Percentiles rank a stretch among this genome's conserved stretches.
Conservation (phyloP, 495 filamentous ascomycete genomes). For the Staphylotrichum longicolle region DNA sequence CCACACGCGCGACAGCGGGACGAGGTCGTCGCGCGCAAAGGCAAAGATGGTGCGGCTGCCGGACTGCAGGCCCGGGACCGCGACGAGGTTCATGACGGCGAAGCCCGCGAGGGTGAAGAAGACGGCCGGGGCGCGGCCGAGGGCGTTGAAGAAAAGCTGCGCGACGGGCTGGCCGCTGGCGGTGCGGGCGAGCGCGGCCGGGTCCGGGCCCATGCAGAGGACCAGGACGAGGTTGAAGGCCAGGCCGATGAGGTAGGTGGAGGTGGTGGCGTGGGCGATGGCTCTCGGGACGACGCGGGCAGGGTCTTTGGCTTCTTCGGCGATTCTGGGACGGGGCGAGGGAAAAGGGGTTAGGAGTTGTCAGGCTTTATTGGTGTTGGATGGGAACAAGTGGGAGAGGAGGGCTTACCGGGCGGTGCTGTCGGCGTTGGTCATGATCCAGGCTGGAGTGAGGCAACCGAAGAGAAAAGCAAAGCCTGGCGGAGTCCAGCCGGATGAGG, state of each 20-base stretch:
- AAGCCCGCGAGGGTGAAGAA: constrained; percentile 60
- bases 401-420: constrained; percentile 33
- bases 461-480: constrained; percentile 67
- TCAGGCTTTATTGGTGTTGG: not conserved
- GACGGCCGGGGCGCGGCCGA: constrained; percentile 57
- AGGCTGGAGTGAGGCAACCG: constrained; percentile 65
- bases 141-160: constrained; percentile 61
- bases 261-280: constrained; percentile 57
- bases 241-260: constrained; percentile 60
- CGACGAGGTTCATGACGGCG: constrained; percentile 57
- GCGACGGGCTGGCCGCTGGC: constrained; percentile 59
- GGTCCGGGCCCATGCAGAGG: constrained; percentile 57
- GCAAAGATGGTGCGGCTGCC: constrained; percentile 62
- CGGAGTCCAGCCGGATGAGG: constrained; percentile 61
- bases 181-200: constrained; percentile 43
- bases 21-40: constrained; percentile 57
- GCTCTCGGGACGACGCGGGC: constrained; percentile 59
- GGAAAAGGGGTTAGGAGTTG: not conserved
- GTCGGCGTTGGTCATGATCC: constrained; percentile 54
- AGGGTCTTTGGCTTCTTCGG: constrained; percentile 61
- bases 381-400: not conserved
- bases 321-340: constrained; percentile 37
- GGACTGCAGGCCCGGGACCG: constrained; percentile 61
- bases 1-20: constrained; percentile 58
- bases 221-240: constrained; percentile 63